Conservation (phyloP, 176 grass and related monocot genomes). For the maize (Zea mays) region Zm-B73-REFERENCE-NAM-5.0 NC_050105.1:31997501-31998000, state of each 20-base stretch:
- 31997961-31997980: too few relatives aligned
- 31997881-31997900: too few relatives aligned
- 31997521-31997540: slow-evolving; percentile 25
- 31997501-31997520: slow-evolving; percentile 63
- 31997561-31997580: slow-evolving; percentile 59
- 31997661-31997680: neutral
- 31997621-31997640: slow-evolving; percentile 16
- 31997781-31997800: slow-evolving; percentile 2
- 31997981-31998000: too few relatives aligned
- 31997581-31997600: slow-evolving; percentile 31
- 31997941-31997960: too few relatives aligned
- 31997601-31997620: slow-evolving; percentile 42
- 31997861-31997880: too few relatives aligned
- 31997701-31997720: neutral
- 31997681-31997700: neutral
- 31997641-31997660: neutral
- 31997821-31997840: too few relatives aligned
- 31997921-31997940: too few relatives aligned
- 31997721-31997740: neutral
- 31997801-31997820: neutral
- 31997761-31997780: neutral
- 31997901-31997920: too few relatives aligned
- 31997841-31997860: too few relatives aligned
- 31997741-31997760: neutral
- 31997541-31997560: slow-evolving; percentile 61